Evolutionary conservation across 2,329 filamentous ascomycete genomes (phyloP), one percentile per base, ranked within the genome.

Genomic region (Myriosclerotinia curreyana): DNA sequence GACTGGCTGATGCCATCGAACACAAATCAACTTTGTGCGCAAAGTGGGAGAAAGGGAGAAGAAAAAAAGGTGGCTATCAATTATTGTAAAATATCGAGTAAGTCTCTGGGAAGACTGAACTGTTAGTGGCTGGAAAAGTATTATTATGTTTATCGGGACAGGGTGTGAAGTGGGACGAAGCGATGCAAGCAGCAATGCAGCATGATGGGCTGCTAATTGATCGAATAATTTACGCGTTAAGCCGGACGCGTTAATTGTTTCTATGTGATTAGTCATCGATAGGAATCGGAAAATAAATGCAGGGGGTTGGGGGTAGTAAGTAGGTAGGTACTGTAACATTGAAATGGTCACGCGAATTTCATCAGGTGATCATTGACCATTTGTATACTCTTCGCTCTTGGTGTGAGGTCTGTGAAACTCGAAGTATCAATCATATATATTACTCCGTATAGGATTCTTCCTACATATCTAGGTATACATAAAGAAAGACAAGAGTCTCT

Each of bases 1-100:
- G 66, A 67, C 80, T 74, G 65, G 79, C 80, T 73, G 80, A 82
- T 68, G 83, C 73, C 74, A 75, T 75, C 40, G 60, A 56, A 55
- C 60, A 38, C 50, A 36, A 12, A 36, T 38, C 17, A 58, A 34
- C 46, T 22, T 46, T 49, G 17, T 14, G 38, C 31, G 60, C 60
- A 42, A 48, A 56, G 60, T 46, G 60, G 40, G 50, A 55, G 60
- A 38, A 36, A 36, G 48, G 60, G 40, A 40, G 46, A 50, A 28
- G n/a, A 36, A 36, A 46, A 55, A 52, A 53, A 55, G 22, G 60
- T 55, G 60, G 50, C 31, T 25, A 44, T 25, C 40, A 46, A 40
- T 61, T 53, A 40, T 61, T 53, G 48, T 34, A 61, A 22, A 20
- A 52, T 53, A 53, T 31, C 31, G 42, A 55, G 55, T 36, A 28